These are phyloP conservation scores for Alternaria gansuensis DNA, from an alignment of 2,329 filamentous ascomycete genomes.

Conservation along the genomic window DNA sequence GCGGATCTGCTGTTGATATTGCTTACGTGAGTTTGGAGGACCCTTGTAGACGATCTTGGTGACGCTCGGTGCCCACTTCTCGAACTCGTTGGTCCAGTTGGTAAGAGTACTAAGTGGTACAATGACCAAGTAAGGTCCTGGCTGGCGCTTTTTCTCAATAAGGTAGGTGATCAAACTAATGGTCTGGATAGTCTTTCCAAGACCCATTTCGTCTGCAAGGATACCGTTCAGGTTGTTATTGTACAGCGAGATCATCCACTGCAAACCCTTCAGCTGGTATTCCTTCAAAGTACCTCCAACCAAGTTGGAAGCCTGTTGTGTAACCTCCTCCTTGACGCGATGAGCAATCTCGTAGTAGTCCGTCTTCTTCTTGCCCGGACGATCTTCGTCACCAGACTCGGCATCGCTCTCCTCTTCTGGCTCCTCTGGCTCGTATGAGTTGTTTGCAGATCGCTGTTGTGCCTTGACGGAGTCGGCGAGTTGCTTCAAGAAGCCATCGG, in stretches of 20 bases:
- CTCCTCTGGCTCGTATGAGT: slow-evolving; percentile 78
- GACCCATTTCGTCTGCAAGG: slow-evolving; percentile 98
- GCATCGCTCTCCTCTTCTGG: slow-evolving; percentile 61
- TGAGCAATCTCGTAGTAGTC: slow-evolving; percentile 99
- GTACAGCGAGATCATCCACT: slow-evolving; percentile 99
- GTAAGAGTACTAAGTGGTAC: slow-evolving; percentile 96
- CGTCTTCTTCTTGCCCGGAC: slow-evolving; percentile 77
- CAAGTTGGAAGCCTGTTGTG: slow-evolving; percentile 80
- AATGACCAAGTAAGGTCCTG: slow-evolving; percentile 93
- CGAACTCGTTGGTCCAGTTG: slow-evolving; percentile 98
- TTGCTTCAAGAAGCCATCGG: slow-evolving; percentile 95
- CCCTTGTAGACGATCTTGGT: slow-evolving; percentile 95
- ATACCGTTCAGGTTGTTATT: slow-evolving; percentile 99
- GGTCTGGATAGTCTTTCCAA: slow-evolving; percentile 98
- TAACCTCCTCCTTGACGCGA: slow-evolving; percentile 92
- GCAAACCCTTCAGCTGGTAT: slow-evolving; percentile 96
- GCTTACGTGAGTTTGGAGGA: slow-evolving; percentile 84
- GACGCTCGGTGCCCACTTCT: slow-evolving; percentile 95
- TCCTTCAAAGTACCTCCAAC: slow-evolving; percentile 95
- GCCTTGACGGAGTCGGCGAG: slow-evolving; percentile 93
- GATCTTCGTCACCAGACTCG: slow-evolving; percentile 71
- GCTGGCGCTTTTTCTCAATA: slow-evolving; percentile 92
- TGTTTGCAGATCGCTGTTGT: slow-evolving; percentile 84
- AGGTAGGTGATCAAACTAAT: slow-evolving; percentile 97
- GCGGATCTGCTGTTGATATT: slow-evolving; percentile 91